phyloP scores from a whole-genome alignment of 2,329 filamentous ascomycete genomes.

The Calonectria pseudoturangicola region DNA sequence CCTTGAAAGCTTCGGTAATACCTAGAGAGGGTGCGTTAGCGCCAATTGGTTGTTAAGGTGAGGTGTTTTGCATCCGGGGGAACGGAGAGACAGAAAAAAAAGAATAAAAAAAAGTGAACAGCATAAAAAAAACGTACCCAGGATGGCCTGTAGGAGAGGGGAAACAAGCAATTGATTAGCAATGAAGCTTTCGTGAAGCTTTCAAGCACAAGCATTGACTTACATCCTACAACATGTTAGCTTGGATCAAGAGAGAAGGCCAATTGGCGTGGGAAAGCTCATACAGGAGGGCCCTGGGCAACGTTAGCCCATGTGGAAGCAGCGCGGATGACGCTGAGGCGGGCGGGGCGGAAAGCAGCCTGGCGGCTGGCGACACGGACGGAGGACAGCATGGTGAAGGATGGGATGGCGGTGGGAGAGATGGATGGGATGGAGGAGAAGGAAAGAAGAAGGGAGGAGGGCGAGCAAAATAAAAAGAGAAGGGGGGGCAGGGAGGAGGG shows the following conservation, averaged over 20 bases:
- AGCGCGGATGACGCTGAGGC: constrained; percentile 68
- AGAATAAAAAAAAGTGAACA: constrained; percentile 41
- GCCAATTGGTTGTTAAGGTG: constrained; percentile 36
- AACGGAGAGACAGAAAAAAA: constrained; percentile 35
- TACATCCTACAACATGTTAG: constrained; percentile 60
- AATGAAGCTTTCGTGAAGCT: constrained; percentile 44
- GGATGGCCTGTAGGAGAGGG: constrained; percentile 77
- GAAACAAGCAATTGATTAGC: constrained; percentile 51
- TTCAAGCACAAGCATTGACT: constrained; percentile 49
- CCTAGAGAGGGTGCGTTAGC: constrained; percentile 67
- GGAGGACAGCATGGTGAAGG: constrained; percentile 72
- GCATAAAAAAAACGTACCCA: constrained; percentile 71
- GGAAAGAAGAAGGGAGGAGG: constrained; percentile 33
- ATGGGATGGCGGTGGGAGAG: constrained; percentile 40
- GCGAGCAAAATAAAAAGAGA: constrained; percentile 35
- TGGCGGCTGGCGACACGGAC: constrained; percentile 72
- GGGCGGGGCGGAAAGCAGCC: constrained; percentile 64
- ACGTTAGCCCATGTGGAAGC: constrained; percentile 94
- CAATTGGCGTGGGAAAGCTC: constrained; percentile 61
- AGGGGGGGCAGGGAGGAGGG: constrained; percentile 29
- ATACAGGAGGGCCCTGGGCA: constrained; percentile 93
- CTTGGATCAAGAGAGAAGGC: constrained; percentile 32
- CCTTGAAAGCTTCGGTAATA: constrained; percentile 99
- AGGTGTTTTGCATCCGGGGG: constrained; percentile 40
- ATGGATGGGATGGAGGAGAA: constrained; percentile 42